Evolutionary conservation across 306 rosid genomes (phyloP), one percentile per base, ranked within the genome.

Genomic region (Malus orientalis): DNA sequence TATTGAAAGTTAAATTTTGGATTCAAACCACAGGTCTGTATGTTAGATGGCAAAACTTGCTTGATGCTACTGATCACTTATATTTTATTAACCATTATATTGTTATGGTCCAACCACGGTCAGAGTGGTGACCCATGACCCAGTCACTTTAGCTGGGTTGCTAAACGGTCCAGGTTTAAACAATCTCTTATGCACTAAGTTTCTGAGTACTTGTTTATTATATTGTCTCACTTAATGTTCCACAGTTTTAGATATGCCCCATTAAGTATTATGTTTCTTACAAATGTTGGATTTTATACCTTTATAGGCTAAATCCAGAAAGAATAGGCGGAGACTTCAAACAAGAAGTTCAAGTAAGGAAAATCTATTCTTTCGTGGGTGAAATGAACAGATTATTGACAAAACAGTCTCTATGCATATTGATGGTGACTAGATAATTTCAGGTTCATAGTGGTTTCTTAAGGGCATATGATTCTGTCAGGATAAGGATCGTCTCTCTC

Each of bases 371-470:
- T 23, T 82, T 78, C 71, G 67, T 79, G 80, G 74, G 51, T 76
- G 42, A 77, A 78, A 54, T 70, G 62, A 51, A 38, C 38, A 10
- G 29, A 76, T 76, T 63, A 65, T 71, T 70, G 40, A 64, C 51
- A 70, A 78, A 58, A 59, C 55, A 32, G 4, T 61, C 12, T 4
- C 54, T 71, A 79, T 79, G 64, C 19, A 63, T 59, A 29, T 40
- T 80, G 61, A 79, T 45, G 73, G 53, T 84, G 70, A 80, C 44
- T 64, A 69, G 75, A 71, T 77, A 62, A 54, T 74, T 85, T 86
- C 93, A 95, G 98, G 98, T 95, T 85, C 98, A 95, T 82, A 89
- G 93, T 82, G 98, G 98, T 53, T 95, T 95, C 85, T 87, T 95
- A 72, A 79, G 91, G 85, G 98, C 98, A 51, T 95, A 92, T 81